Conservation (phyloP, 768 basidiomycete species). For the Amanita polypyramis region DNA sequence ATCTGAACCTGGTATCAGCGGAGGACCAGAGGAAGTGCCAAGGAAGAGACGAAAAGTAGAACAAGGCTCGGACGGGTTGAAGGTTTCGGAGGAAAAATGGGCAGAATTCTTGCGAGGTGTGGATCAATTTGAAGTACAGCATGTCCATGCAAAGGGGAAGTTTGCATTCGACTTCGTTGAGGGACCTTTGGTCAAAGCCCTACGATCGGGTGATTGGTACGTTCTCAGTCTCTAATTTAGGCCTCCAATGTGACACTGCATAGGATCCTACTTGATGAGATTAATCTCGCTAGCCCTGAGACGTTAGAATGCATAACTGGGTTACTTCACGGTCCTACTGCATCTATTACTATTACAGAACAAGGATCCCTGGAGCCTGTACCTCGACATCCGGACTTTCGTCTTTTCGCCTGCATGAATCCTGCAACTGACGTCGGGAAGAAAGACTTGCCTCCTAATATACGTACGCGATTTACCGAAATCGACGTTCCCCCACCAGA, state of each 20-base stretch:
- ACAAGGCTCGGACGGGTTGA: conserved; percentile 18
- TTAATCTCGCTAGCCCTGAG: conserved; percentile 90
- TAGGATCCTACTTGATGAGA: conserved; percentile 93
- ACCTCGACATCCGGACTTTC: conserved; percentile 89
- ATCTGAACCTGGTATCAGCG: conserved; percentile 8
- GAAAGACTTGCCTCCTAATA: conserved; percentile 88
- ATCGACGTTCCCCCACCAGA: conserved; percentile 94
- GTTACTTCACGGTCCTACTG: conserved; percentile 74
- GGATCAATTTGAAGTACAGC: conserved; percentile 76
- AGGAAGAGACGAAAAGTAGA: conserved; percentile 66
- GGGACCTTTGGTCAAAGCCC: conserved; percentile 87
- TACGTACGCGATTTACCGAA: conserved; percentile 89
- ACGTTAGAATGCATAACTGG: conserved; percentile 88
- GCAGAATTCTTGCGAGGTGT: conserved; percentile 54
- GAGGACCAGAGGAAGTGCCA: conserved; percentile 29
- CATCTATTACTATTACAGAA: conserved; percentile 90
- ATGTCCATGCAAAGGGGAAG: conserved; percentile 80
- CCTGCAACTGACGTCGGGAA: conserved; percentile 98
- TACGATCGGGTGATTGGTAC: conserved; percentile 86
- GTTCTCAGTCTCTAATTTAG: conserved; percentile 15
- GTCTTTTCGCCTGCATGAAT: conserved; percentile 98
- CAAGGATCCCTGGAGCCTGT: conserved; percentile 86
- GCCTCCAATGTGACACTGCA: not conserved
- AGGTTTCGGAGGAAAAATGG: conserved; percentile 52
- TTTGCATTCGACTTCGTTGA: conserved; percentile 94